Evolutionary conservation across 192 early-diverging fungal species (phyloP).

Genomic region (Physocladia obscura): DNA sequence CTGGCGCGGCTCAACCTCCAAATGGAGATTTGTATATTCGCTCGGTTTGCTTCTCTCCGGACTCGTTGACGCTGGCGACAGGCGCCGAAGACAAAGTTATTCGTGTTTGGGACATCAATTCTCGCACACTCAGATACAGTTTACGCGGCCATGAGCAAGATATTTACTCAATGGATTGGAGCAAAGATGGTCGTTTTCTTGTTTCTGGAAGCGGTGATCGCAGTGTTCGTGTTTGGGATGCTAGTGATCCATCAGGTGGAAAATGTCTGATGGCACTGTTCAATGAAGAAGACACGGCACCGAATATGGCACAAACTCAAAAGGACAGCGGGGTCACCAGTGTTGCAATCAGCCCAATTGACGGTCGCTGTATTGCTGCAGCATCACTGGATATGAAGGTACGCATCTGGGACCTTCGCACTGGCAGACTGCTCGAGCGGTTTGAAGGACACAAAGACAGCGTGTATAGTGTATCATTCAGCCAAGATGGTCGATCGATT

Average conservation of each 20-base stretch:
- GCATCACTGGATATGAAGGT: conserved; percentile 90
- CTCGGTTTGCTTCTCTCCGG: conserved; percentile 93
- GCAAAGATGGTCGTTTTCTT: conserved; percentile 81
- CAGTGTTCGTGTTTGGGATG: conserved; percentile 75
- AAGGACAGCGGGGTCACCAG: conserved; percentile 94
- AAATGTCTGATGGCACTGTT: conserved; percentile 68
- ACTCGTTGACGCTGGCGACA: conserved; percentile 84
- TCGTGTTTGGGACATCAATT: conserved; percentile 66
- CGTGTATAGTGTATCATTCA: conserved; percentile 94
- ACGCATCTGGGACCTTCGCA: conserved; percentile 85
- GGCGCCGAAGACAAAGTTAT: conserved; percentile 96
- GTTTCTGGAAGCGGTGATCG: conserved; percentile 73
- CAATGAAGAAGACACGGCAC: conserved; percentile 69
- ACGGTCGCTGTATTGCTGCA: conserved; percentile 80
- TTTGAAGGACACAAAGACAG: conserved; percentile 94
- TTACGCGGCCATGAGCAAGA: conserved; percentile 91
- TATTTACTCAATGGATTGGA: conserved; percentile 95
- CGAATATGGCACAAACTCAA: conserved; percentile 41
- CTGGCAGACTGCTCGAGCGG: conserved; percentile 78
- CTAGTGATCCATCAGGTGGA: conserved; percentile 70
- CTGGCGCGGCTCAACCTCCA: neutral
- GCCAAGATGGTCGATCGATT: conserved; percentile 86
- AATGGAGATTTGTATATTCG: conserved; percentile 89
- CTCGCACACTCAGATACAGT: conserved; percentile 34
- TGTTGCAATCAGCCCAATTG: conserved; percentile 85